Conservation (phyloP, 2,329 filamentous ascomycete genomes). For the Epichloe gansuensis region DNA sequence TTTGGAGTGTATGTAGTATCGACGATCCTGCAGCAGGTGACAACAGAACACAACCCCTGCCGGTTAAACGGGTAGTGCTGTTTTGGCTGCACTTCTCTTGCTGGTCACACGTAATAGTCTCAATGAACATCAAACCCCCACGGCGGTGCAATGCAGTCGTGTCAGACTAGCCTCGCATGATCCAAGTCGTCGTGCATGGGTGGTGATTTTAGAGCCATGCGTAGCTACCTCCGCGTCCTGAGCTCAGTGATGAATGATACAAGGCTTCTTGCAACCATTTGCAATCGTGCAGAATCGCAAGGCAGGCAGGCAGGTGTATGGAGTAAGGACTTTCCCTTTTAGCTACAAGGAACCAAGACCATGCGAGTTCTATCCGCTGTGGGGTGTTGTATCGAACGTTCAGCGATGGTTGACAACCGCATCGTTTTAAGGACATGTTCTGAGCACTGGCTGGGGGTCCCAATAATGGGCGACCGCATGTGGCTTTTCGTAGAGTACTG, state of each 20-base stretch:
- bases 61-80: slow-evolving; percentile 1
- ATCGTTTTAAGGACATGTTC: no score
- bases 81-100: neutral
- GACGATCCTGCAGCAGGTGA: neutral
- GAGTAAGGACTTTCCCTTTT: no score
- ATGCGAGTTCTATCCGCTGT: neutral
- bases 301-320: no score
- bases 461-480: no score
- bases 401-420: no score
- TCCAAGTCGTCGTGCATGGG: neutral
- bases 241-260: neutral
- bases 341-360: neutral
- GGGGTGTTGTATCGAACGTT: neutral
- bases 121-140: neutral
- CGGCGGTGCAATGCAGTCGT: neutral
- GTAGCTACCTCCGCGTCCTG: neutral
- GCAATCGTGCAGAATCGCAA: neutral
- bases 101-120: neutral
- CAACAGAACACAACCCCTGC: neutral
- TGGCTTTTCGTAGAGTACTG: neutral
- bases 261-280: neutral
- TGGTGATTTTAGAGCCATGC: neutral
- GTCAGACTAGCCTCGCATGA: neutral
- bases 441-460: no score
- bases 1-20: neutral